phyloP scores from a whole-genome alignment of 2,329 filamentous ascomycete species.

The Thelonectria olida region DNA sequence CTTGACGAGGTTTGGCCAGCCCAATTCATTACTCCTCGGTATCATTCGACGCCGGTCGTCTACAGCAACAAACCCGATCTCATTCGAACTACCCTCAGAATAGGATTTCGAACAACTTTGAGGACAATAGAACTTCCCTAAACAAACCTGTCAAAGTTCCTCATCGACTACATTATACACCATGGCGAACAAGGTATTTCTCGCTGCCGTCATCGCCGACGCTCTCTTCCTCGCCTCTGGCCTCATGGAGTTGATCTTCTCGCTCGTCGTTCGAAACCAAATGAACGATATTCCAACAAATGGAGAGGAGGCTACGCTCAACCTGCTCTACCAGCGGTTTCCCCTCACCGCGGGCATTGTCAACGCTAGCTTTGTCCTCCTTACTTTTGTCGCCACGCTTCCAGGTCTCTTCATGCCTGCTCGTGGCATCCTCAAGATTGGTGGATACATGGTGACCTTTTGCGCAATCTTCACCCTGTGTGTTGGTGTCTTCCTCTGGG shows the following conservation, averaged over 20 bases:
- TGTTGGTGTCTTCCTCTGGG: constrained; percentile 75
- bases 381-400: constrained; percentile 74
- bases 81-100: constrained; percentile 1
- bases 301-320: constrained; percentile 59
- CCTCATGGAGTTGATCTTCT: constrained; percentile 64
- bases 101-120: not conserved
- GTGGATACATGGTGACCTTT: constrained; percentile 70
- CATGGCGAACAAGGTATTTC: constrained; percentile 66
- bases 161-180: constrained; percentile 12
- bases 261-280: constrained; percentile 59
- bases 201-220: constrained; percentile 59
- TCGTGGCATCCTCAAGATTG: constrained; percentile 75
- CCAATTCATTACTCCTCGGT: constrained; percentile 18
- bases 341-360: constrained; percentile 73
- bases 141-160: not conserved
- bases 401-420: constrained; percentile 75
- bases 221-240: constrained; percentile 63
- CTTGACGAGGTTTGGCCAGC: constrained; percentile 34
- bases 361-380: constrained; percentile 77
- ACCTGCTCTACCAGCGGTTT: constrained; percentile 63
- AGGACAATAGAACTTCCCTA: not conserved
- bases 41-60: constrained; percentile 38
- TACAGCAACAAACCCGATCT: constrained; percentile 18
- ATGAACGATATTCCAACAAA: constrained; percentile 53
- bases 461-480: constrained; percentile 71